phyloP scores from a whole-genome alignment of 345 rosid species.

The Moringa oleifera region DNA sequence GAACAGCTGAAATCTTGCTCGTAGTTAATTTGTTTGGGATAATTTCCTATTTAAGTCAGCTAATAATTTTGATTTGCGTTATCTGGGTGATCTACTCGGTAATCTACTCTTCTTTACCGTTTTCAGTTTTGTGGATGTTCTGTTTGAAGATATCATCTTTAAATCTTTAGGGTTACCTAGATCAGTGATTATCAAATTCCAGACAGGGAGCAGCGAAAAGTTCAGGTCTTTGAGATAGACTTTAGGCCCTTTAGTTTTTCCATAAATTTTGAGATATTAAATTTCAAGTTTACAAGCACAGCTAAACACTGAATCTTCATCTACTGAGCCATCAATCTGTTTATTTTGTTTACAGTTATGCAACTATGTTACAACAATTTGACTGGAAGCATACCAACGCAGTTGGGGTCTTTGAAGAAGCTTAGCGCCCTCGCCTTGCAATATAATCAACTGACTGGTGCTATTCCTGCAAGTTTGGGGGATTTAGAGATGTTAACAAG shows the following conservation, averaged over 20 bases:
- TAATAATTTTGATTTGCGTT: not conserved
- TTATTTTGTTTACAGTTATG: conserved; percentile 42
- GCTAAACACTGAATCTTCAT: not conserved
- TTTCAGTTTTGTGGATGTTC: not conserved
- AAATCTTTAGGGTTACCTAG: not conserved
- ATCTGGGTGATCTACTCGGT: not conserved
- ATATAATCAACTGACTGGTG: conserved; percentile 72
- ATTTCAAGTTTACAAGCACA: not conserved
- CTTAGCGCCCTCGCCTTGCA: conserved; percentile 77
- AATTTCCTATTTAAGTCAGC: not conserved
- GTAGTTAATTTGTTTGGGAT: not conserved
- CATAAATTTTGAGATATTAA: too few species aligned
- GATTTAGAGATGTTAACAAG: conserved; percentile 49
- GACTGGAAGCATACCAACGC: conserved; percentile 73
- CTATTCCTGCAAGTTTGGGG: conserved; percentile 93
- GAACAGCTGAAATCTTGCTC: not conserved
- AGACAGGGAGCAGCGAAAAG: too few species aligned
- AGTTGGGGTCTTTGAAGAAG: conserved; percentile 64
- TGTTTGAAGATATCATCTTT: not conserved
- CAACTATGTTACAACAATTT: conserved; percentile 86
- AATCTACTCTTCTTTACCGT: not conserved
- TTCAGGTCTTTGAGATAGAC: too few species aligned
- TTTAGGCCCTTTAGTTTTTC: too few species aligned
- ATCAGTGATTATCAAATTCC: not conserved
- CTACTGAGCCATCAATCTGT: not conserved